Conservation (phyloP, 768 basidiomycete genomes). For the Panus rudis region DNA sequence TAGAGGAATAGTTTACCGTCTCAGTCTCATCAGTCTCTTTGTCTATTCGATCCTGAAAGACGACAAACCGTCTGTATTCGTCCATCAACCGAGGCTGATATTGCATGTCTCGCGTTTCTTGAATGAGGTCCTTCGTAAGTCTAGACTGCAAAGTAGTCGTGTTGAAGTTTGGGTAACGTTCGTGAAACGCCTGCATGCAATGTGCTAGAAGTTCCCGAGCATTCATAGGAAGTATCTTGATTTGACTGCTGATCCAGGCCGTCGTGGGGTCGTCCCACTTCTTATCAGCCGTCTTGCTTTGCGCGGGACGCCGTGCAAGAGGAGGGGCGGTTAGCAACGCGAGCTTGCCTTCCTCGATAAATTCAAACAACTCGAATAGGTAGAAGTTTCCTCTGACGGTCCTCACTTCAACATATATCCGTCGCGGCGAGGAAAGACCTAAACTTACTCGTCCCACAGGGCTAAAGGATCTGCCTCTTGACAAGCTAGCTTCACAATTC, state of each 20-base stretch:
- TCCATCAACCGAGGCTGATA: slow-evolving; percentile 57
- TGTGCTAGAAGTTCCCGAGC: slow-evolving; percentile 37
- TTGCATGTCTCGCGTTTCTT: slow-evolving; percentile 49
- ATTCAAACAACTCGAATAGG: slow-evolving; percentile 33
- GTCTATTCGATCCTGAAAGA: slow-evolving; percentile 33
- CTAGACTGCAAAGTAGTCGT: slow-evolving; percentile 26
- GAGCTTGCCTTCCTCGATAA: slow-evolving; percentile 51
- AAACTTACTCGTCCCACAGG: slow-evolving; percentile 34
- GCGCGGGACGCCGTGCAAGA: slow-evolving; percentile 15
- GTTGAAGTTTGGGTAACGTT: slow-evolving; percentile 29
- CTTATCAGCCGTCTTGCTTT: not conserved
- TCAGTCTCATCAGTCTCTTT: slow-evolving; percentile 20
- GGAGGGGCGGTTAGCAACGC: slow-evolving; percentile 48
- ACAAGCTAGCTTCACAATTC: slow-evolving; percentile 37
- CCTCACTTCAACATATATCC: not conserved
- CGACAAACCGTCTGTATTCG: slow-evolving; percentile 58
- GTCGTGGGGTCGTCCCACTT: slow-evolving; percentile 5
- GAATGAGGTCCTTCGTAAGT: slow-evolving; percentile 40
- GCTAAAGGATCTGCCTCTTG: slow-evolving; percentile 32
- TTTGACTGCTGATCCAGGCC: slow-evolving; percentile 36
- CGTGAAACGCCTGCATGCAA: slow-evolving; percentile 35
- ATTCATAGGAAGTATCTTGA: slow-evolving; percentile 20
- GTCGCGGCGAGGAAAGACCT: not conserved
- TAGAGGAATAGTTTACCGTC: too few relatives aligned
- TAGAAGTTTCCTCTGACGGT: slow-evolving; percentile 33